These are phyloP conservation scores for Trichosporon faecale DNA, from an alignment of 1,284 basidiomycete genomes.

Conservation along the genomic window DNA sequence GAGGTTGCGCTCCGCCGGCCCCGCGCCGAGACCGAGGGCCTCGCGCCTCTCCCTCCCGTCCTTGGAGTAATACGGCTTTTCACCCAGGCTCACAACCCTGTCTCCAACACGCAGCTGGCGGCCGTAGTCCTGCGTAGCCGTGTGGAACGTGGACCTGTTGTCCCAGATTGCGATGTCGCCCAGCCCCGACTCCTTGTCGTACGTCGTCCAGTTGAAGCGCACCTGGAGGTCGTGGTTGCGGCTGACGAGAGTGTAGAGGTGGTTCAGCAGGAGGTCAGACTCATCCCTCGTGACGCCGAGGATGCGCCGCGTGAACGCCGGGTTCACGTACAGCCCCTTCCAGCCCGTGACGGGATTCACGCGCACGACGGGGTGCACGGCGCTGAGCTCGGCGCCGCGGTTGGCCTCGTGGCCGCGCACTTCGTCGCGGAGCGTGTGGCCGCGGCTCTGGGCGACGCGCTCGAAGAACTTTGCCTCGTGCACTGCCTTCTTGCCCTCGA, in stretches of 20 bases:
- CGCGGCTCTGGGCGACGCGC: constrained; percentile 35
- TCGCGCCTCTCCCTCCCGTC: constrained; percentile 20
- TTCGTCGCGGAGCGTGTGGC: not conserved
- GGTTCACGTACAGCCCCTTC: constrained; percentile 63
- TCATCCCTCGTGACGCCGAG: constrained; percentile 60
- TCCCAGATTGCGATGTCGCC: constrained; percentile 51
- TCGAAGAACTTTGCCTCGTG: constrained; percentile 61
- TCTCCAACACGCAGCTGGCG: constrained; percentile 57
- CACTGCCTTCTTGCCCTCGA: constrained; percentile 61
- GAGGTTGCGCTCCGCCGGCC: not conserved
- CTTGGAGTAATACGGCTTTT: constrained; percentile 59
- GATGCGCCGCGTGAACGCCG: constrained; percentile 61
- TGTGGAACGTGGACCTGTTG: constrained; percentile 46
- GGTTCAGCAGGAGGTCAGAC: constrained; percentile 50
- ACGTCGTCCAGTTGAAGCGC: constrained; percentile 54
- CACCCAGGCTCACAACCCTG: constrained; percentile 63
- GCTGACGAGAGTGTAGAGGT: constrained; percentile 26
- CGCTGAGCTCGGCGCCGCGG: constrained; percentile 57
- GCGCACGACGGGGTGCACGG: constrained; percentile 57
- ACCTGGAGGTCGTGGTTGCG: constrained; percentile 65
- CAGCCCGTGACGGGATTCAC: constrained; percentile 61
- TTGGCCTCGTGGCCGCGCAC: constrained; percentile 58
- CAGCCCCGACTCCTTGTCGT: constrained; percentile 37
- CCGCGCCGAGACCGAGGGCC: constrained; percentile 16
- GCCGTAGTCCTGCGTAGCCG: constrained; percentile 56